Conservation (phyloP, 225 moss, liverwort and hornwort species). For the Straminergon stramineum region DNA sequence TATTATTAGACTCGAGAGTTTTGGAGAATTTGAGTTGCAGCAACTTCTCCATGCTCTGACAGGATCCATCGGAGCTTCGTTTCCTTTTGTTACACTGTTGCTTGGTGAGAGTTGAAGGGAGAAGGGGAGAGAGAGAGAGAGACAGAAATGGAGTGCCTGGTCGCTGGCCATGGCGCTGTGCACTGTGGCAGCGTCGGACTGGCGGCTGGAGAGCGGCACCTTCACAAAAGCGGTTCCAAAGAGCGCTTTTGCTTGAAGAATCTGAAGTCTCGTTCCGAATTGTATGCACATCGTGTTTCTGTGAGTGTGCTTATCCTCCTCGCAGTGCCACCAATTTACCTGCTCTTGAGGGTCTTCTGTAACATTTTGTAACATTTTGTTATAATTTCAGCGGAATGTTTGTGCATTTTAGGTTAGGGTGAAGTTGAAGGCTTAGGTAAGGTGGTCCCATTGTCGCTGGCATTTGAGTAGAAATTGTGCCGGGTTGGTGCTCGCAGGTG, state of each 20-base stretch:
- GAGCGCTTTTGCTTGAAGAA: not conserved
- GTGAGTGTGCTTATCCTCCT: not conserved
- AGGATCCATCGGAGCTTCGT: too few species aligned
- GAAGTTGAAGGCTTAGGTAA: not conserved
- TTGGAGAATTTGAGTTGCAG: not conserved
- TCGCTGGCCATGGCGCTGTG: slow-evolving; percentile 1
- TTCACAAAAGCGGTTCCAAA: not conserved
- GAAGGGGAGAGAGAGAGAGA: not conserved
- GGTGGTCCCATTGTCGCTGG: not conserved
- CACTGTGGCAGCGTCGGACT: not conserved
- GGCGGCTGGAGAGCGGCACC: not conserved
- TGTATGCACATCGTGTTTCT: not conserved
- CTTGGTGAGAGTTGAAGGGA: not conserved
- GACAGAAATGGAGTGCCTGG: slow-evolving; percentile 17
- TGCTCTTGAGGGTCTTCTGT: not conserved
- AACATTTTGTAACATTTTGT: not conserved
- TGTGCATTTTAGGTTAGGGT: not conserved
- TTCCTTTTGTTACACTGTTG: not conserved
- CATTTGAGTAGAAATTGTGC: not conserved
- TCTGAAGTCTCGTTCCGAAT: not conserved
- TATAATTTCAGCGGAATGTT: not conserved
- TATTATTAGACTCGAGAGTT: not conserved
- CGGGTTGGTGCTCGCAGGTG: not conserved
- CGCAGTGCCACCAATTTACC: not conserved
- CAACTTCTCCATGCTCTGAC: not conserved